phyloP scores from a whole-genome alignment of 768 basidiomycete genomes.

The Phylloporus sp. region DNA sequence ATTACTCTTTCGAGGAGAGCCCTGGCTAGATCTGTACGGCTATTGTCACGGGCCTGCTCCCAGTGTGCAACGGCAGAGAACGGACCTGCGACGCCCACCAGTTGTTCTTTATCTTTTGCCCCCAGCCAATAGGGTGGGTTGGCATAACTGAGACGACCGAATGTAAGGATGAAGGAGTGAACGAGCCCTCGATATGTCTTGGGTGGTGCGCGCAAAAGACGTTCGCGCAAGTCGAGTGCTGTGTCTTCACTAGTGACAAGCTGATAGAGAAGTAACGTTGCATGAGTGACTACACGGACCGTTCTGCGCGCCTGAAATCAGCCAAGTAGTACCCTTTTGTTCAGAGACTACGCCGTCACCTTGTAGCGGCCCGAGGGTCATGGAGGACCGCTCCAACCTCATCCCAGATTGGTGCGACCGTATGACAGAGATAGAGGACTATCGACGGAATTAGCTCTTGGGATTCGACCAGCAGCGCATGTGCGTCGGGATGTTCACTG shows the following conservation, averaged over 20 bases:
- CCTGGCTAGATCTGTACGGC: conserved; percentile 48
- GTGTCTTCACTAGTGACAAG: conserved; percentile 51
- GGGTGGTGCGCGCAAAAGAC: conserved; percentile 51
- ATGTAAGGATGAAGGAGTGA: conserved; percentile 71
- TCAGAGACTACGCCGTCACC: conserved; percentile 12
- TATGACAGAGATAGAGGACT: conserved; percentile 48
- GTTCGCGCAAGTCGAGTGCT: conserved; percentile 50
- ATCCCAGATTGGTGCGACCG: conserved; percentile 63
- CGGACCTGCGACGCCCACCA: conserved; percentile 50
- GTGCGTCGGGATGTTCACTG: conserved; percentile 36
- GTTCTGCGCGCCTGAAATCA: conserved; percentile 35
- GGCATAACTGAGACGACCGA: conserved; percentile 72
- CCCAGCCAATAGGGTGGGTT: conserved; percentile 61
- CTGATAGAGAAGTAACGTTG: conserved; percentile 45
- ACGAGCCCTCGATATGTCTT: conserved; percentile 58
- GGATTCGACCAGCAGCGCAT: conserved; percentile 42
- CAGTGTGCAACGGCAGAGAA: not conserved
- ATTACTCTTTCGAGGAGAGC: conserved; percentile 64
- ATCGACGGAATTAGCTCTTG: conserved; percentile 62
- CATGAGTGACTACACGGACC: conserved; percentile 48
- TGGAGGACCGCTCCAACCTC: conserved; percentile 45
- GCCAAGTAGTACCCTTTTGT: not conserved
- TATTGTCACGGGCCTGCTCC: conserved; percentile 3
- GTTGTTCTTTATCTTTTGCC: conserved; percentile 33
- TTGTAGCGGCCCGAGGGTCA: conserved; percentile 30